Evolutionary conservation across 345 rosid genomes (phyloP).

Genomic region (Pistacia vera): DNA sequence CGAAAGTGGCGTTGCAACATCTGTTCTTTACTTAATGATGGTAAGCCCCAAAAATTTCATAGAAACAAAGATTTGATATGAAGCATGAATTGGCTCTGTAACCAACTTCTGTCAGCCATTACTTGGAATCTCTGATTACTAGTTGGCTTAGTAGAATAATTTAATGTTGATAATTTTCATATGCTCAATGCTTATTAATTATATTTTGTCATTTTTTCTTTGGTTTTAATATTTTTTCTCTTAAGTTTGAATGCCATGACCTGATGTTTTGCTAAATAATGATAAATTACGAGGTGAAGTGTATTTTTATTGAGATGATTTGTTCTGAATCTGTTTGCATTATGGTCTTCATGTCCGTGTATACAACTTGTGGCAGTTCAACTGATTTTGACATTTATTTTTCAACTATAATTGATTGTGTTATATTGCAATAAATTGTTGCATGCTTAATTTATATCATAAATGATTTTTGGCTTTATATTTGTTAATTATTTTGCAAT

Average conservation of each 20-base stretch:
- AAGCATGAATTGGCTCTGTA: background rate
- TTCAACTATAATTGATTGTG: background rate
- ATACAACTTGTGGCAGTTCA: background rate
- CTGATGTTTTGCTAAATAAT: background rate
- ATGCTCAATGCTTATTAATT: background rate
- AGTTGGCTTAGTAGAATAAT: background rate
- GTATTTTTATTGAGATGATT: background rate
- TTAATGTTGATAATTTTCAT: background rate
- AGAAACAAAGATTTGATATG: conserved; percentile 10
- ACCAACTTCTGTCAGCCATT: background rate
- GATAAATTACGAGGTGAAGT: background rate
- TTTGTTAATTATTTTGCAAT: background rate
- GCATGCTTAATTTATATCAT: background rate
- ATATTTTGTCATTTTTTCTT: background rate
- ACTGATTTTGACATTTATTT: background rate
- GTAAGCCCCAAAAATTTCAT: conserved; percentile 38
- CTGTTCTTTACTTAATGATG: conserved; percentile 89
- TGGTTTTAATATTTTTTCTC: background rate
- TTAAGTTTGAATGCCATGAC: background rate
- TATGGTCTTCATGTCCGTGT: background rate
- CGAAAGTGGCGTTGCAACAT: conserved; percentile 99
- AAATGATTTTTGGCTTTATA: background rate
- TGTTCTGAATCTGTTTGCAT: background rate
- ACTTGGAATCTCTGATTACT: background rate
- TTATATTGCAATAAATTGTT: background rate